These are phyloP conservation scores for Apiospora arundinis DNA, from an alignment of 2,329 filamentous ascomycete genomes.

Conservation along the genomic window DNA sequence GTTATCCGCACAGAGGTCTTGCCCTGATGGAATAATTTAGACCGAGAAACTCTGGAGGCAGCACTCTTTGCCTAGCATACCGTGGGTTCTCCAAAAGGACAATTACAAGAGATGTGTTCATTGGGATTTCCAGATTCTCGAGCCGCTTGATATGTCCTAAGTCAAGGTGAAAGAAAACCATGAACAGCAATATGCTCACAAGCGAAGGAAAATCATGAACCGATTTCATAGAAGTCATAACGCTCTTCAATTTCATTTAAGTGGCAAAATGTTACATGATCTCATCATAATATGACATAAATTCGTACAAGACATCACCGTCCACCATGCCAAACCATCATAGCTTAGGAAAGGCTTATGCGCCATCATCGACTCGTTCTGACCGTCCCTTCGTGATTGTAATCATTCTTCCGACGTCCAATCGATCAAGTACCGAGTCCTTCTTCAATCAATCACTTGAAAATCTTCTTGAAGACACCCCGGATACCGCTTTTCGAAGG, in stretches of 20 bases:
- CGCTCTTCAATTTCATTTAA: not conserved
- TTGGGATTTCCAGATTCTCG: too few species aligned
- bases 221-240: not conserved
- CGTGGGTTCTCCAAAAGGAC: too few species aligned
- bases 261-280: not conserved
- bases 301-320: slow-evolving; percentile 10
- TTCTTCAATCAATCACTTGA: not conserved
- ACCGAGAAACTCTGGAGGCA: not conserved
- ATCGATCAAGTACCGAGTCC: not conserved
- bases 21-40: not conserved
- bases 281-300: slow-evolving; percentile 15
- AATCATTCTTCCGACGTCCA: not conserved
- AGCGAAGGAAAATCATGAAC: not conserved
- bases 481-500: not conserved
- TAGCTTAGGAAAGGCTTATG: not conserved
- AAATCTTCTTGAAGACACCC: slow-evolving; percentile 14
- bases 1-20: not conserved
- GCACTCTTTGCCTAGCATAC: not conserved
- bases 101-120: not conserved
- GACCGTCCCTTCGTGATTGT: not conserved
- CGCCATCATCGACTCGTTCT: not conserved
- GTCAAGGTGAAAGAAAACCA: not conserved
- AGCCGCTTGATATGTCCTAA: not conserved
- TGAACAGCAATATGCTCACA: not conserved
- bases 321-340: not conserved